A percentile compares a stretch with the other conserved stretches of the same genome.
Evolutionary conservation across 441 rosid genomes (phyloP).

Genomic region (Mallotus repandus): DNA sequence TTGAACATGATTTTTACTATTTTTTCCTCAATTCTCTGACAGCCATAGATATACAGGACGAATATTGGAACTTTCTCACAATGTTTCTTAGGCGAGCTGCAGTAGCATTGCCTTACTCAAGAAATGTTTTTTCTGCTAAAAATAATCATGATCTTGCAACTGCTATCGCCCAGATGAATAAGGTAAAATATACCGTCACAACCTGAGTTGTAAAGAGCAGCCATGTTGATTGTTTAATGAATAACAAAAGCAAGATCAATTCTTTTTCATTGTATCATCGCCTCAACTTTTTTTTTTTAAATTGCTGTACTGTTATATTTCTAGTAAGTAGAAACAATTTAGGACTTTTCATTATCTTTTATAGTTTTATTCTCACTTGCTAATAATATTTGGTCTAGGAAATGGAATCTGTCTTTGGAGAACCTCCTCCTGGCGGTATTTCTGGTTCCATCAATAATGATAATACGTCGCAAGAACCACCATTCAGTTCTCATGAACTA

Average conservation of each 20-base stretch:
- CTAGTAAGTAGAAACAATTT: too few species aligned
- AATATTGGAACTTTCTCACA: constrained; percentile 20
- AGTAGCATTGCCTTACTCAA: constrained; percentile 31
- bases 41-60: not conserved
- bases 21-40: not conserved
- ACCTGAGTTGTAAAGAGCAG: not conserved
- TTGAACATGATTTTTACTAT: not conserved
- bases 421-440: constrained; percentile 35
- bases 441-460: constrained; percentile 29
- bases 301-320: too few species aligned
- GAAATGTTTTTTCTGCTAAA: constrained; percentile 44
- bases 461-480: constrained; percentile 27
- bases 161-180: constrained; percentile 53
- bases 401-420: constrained; percentile 80
- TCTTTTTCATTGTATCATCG: not conserved
- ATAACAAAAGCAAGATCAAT: not conserved
- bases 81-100: constrained; percentile 61
- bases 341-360: not conserved
- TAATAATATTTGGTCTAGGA: constrained; percentile 44
- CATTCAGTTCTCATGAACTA: constrained; percentile 3
- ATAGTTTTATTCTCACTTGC: not conserved
- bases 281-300: not conserved
- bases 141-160: constrained; percentile 32
- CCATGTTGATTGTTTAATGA: not conserved
- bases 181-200: constrained; percentile 32